Base-by-base conservation (phyloP, 495 filamentous ascomycete genomes). In the Clohesyomyces aquaticus region DNA sequence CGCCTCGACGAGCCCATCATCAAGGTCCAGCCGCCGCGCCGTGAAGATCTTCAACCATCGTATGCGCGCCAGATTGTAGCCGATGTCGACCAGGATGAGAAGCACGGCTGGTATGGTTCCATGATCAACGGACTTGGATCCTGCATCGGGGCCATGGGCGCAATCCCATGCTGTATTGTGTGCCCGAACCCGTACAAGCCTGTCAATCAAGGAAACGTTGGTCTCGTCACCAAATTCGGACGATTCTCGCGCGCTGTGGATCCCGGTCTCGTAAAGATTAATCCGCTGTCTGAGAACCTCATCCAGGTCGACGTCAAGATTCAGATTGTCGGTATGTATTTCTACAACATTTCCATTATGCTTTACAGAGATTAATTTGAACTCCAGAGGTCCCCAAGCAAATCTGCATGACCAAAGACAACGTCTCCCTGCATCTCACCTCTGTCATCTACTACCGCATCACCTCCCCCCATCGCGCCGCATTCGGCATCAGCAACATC, bases 381-480 rank as follows among this genome's bases (percentile, higher is more conserved):
- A 16, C 22, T 16, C 52, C 75, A 83, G 91, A 99, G 81, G 94
- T 98, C 4, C 94, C 94, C 6, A 84, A 91, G 74, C 94, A 99
- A 78, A 85, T 93, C 70, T 98, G 93, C 83, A 99, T 99, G 93
- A 99, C 95, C 75, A 97, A 96, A 77, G 94, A 99, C 80, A 98
- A 98, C 69, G 94, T 98, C 60, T 95, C 88, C 23, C 83, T 98
- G 46, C 85, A 93, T 71, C 83, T 98, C 60, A 98, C 91, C 32
- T 93, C 89, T 26, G 94, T 99, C 66, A 99, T 99, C 80, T 99
- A 99, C 83, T 99, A 99, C 81, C 91, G 96, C 82, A 91, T 99
- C 73, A 87, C 84, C 55, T 91, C 90, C 8, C 94, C 94, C 1
- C 94, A 98, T 84, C 96, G 95, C 79, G 90, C 93, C 59, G 95